Evolutionary conservation across 2,329 filamentous ascomycete genomes (phyloP).

Genomic region (Exophiala oligosperma): DNA sequence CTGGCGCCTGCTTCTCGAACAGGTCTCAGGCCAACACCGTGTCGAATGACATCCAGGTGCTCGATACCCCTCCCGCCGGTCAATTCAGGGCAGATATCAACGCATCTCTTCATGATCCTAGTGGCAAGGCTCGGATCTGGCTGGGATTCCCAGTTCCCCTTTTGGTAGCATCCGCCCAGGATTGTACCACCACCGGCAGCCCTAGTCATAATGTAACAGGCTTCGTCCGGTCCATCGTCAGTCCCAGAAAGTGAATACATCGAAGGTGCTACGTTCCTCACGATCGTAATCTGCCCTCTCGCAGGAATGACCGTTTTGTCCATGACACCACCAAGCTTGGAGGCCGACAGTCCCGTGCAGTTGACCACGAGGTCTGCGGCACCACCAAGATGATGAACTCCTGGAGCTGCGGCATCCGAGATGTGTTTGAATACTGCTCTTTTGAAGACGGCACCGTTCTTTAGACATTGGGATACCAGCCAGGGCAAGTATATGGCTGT

Average conservation of each 20-base stretch:
- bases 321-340: slow-evolving; percentile 75
- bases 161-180: slow-evolving; percentile 81
- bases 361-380: slow-evolving; percentile 74
- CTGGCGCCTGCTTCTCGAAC: slow-evolving; percentile 71
- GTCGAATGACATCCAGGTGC: slow-evolving; percentile 72
- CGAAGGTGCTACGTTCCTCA: slow-evolving; percentile 71
- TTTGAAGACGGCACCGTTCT: slow-evolving; percentile 68
- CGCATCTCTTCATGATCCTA: slow-evolving; percentile 79
- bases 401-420: slow-evolving; percentile 65
- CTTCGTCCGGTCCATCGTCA: slow-evolving; percentile 71
- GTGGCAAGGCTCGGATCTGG: slow-evolving; percentile 77
- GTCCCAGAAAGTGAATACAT: slow-evolving; percentile 73
- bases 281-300: slow-evolving; percentile 80
- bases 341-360: slow-evolving; percentile 76
- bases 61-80: slow-evolving; percentile 68
- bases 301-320: slow-evolving; percentile 73
- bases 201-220: slow-evolving; percentile 79
- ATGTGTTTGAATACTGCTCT: slow-evolving; percentile 69
- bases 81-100: slow-evolving; percentile 65
- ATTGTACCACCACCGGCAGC: slow-evolving; percentile 78
- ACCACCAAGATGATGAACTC: slow-evolving; percentile 57
- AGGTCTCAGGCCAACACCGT: slow-evolving; percentile 80
- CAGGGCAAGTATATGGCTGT: slow-evolving; percentile 83
- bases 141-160: slow-evolving; percentile 74
- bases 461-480: slow-evolving; percentile 76